Percentiles rank a stretch among this genome's conserved stretches.
Evolutionary conservation across 2,329 filamentous ascomycete genomes (phyloP).

Genomic region (Coniochaeta hoffmannii): DNA sequence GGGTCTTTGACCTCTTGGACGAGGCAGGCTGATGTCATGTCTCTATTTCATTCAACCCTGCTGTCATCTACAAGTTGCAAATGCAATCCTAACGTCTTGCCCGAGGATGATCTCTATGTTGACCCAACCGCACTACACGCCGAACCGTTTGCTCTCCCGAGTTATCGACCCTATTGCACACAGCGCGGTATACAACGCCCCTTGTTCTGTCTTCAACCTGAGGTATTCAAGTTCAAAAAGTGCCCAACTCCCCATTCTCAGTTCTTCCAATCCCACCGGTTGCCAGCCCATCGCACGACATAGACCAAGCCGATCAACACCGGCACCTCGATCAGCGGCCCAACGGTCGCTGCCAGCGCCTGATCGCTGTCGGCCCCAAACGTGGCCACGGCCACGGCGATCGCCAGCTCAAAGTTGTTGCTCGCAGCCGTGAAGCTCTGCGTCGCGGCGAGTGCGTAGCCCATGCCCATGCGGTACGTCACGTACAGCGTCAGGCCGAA

Average conservation of each 20-base stretch:
- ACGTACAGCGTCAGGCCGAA: constrained; percentile 63
- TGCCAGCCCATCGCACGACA: constrained; percentile 53
- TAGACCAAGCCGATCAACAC: constrained; percentile 74
- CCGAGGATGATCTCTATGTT: neutral
- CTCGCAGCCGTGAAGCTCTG: constrained; percentile 86
- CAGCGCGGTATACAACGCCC: too few relatives aligned
- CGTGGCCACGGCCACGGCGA: constrained; percentile 77
- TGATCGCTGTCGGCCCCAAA: constrained; percentile 74
- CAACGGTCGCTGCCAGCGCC: constrained; percentile 75
- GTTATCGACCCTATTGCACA: too few relatives aligned
- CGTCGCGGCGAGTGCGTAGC: constrained; percentile 60
- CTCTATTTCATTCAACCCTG: neutral
- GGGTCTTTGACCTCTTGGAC: constrained; percentile 22
- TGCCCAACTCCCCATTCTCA: constrained; percentile 8
- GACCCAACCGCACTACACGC: neutral
- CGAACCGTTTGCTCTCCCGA: too few relatives aligned
- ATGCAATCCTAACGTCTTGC: neutral
- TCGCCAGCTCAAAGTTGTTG: constrained; percentile 90
- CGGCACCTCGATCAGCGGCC: constrained; percentile 80
- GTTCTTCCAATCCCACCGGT: constrained; percentile 46
- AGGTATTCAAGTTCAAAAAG: neutral
- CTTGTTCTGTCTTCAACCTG: too few relatives aligned
- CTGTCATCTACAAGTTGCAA: neutral
- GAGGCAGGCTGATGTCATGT: constrained; percentile 9
- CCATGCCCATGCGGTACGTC: constrained; percentile 58